A percentile compares a stretch with the other conserved stretches of the same genome.
These are phyloP conservation scores for Ocimum tenuiflorum DNA, from an alignment of 257 asterid genomes.

Conservation along the genomic window DNA sequence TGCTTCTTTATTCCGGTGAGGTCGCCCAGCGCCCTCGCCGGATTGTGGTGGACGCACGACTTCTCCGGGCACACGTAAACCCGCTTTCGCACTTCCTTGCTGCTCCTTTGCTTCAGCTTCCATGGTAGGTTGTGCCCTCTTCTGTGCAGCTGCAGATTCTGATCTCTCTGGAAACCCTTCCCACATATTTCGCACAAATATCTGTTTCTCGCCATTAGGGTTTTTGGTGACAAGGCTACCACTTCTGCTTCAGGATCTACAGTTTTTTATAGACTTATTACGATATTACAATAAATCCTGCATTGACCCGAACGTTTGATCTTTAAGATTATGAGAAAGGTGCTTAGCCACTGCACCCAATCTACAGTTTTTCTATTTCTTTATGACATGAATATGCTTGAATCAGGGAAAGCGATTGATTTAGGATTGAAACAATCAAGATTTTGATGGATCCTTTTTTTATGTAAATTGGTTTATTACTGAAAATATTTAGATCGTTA, in stretches of 20 bases:
- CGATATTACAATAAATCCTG: too few relatives aligned
- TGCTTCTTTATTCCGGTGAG: constrained; percentile 81
- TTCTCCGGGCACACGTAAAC: constrained; percentile 90
- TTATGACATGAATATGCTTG: too few relatives aligned
- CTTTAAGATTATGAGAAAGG: too few relatives aligned
- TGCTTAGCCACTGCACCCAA: too few relatives aligned
- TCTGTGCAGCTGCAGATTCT: constrained; percentile 72
- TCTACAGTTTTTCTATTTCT: too few relatives aligned
- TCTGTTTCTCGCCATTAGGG: constrained; percentile 83
- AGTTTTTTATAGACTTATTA: too few relatives aligned
- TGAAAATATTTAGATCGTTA: too few relatives aligned
- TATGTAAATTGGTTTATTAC: too few relatives aligned
- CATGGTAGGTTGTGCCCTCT: constrained; percentile 21
- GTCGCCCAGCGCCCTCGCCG: constrained; percentile 82
- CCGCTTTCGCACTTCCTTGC: constrained; percentile 56
- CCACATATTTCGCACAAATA: constrained; percentile 81
- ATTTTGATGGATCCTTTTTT: too few relatives aligned
- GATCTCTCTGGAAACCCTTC: constrained; percentile 85
- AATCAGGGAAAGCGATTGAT: too few relatives aligned
- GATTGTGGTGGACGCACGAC: constrained; percentile 62
- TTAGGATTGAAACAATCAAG: too few relatives aligned
- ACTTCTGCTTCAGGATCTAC: constrained; percentile 87
- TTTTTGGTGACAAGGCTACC: constrained; percentile 65
- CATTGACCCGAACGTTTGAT: too few relatives aligned
- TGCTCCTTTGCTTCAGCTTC: constrained; percentile 37